Base-by-base conservation (phyloP, 1,284 basidiomycete species). In the Austroboletus novae-zelandiae region DNA sequence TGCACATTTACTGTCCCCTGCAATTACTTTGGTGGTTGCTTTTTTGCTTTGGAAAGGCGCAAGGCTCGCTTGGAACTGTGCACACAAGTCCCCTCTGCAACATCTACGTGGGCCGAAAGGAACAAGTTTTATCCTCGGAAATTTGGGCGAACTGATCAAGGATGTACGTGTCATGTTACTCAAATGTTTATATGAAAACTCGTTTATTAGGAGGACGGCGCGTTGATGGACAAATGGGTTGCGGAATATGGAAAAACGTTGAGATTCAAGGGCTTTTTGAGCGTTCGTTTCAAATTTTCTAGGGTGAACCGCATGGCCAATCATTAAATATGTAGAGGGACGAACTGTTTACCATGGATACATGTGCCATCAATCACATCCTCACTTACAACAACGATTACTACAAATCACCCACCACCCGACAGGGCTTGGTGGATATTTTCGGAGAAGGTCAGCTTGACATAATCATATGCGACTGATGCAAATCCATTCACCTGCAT, bases 161-260 rank as follows among this genome's bases (percentile, higher is more conserved):
- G 48, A 59, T 13, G 57, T 56, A 8, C 9, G 57, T n/a, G n/a
- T 57, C 9, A 13, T 9, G 1, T 41, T 10, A 7, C 17, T 11
- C 32, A 4, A 25, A n/a, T 18, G 1, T 32, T 7, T n/a, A 11
- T 9, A 23, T 15, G 4, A 36, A 18, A 14, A 17, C 20, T 18
- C 20, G 5, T 23, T 32, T 20, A 29, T 20, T n/a, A 58, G 56
- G 53, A 56, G 9, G 17, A 32, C 20, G 27, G 18, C 4, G 9
- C 2, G 13, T 15, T 47, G 4, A 3, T 39, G 5, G 42, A 54
- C 1, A 34, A 15, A 54, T 88, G 84, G 84, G 57, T 73, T 0
- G 55, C 70, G 23, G 58, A 80, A 51, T 81, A 83, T 54, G 84
- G 84, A 0, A 56, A 58, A 3, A 80, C 76, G 1, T 59, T 83